Evolutionary conservation across 108 stramenopile genomes (phyloP).

Genomic region (Nannochloropsis oceanica): DNA sequence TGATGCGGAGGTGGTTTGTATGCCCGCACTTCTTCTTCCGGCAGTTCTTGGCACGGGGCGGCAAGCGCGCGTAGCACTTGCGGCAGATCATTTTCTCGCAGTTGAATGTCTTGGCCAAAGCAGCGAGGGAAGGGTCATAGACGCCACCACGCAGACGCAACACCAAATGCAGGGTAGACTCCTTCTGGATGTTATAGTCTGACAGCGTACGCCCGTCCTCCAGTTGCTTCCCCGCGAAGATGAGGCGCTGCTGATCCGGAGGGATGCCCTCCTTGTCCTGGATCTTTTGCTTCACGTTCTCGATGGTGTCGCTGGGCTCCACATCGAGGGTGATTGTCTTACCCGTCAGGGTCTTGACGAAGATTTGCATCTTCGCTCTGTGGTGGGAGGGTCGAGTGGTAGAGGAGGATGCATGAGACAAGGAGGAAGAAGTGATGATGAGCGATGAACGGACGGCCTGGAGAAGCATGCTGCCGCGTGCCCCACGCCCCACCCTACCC

Average conservation of each 20-base stretch:
- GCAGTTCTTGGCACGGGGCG: constrained; percentile 98
- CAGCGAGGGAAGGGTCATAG: constrained; percentile 78
- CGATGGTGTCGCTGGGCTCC: constrained; percentile 92
- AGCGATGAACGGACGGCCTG: too few relatives aligned
- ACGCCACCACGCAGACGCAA: constrained; percentile 42
- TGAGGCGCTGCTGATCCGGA: constrained; percentile 90
- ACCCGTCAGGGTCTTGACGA: constrained; percentile 95
- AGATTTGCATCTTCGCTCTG: constrained; percentile 54
- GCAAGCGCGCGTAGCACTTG: constrained; percentile 98
- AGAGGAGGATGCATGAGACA: too few relatives aligned
- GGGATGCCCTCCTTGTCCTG: constrained; percentile 97
- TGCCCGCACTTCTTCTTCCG: constrained; percentile 99
- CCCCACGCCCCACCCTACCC: too few relatives aligned
- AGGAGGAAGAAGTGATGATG: too few relatives aligned
- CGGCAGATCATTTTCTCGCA: constrained; percentile 68
- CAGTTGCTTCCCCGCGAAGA: constrained; percentile 94
- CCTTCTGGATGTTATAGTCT: constrained; percentile 67
- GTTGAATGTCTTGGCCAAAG: constrained; percentile 96
- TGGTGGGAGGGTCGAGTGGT: too few relatives aligned
- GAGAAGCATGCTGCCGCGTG: too few relatives aligned
- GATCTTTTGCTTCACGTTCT: constrained; percentile 96
- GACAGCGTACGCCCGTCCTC: constrained; percentile 55
- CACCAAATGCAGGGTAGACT: constrained; percentile 47
- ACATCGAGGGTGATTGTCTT: constrained; percentile 99
- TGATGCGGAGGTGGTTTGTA: constrained; percentile 95